Percentiles rank a stretch among this genome's conserved stretches.
These are phyloP conservation scores for Aspergillus puulaauensis DNA, from an alignment of 2,329 filamentous ascomycete genomes.

Conservation along the genomic window DNA sequence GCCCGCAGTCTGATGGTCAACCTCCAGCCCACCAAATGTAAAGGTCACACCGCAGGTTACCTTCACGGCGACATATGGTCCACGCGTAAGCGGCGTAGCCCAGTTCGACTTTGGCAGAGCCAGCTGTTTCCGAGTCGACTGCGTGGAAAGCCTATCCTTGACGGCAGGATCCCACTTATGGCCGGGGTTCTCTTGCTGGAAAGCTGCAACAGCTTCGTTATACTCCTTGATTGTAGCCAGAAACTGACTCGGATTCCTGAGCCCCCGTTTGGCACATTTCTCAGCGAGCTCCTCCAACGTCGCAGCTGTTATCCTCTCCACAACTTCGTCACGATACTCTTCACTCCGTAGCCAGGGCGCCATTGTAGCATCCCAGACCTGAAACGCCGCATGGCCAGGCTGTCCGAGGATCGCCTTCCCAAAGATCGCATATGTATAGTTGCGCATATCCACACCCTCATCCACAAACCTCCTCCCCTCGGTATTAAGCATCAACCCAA, in stretches of 20 bases:
- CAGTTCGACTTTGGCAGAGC: constrained; percentile 63
- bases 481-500: constrained; percentile 64
- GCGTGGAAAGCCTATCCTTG: constrained; percentile 63
- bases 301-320: constrained; percentile 52
- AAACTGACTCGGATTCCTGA: constrained; percentile 49
- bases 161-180: constrained; percentile 59
- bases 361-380: constrained; percentile 61
- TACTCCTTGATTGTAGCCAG: constrained; percentile 55
- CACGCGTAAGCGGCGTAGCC: constrained; percentile 58
- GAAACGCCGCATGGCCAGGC: constrained; percentile 59
- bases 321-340: constrained; percentile 61
- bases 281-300: constrained; percentile 58
- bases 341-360: constrained; percentile 57
- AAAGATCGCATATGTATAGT: constrained; percentile 68
- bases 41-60: constrained; percentile 68
- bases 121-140: constrained; percentile 48
- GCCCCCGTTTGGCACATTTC: constrained; percentile 47
- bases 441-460: constrained; percentile 64
- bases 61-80: constrained; percentile 63
- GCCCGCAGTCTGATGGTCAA: constrained; percentile 54
- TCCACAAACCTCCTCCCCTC: constrained; percentile 63
- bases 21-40: constrained; percentile 64
- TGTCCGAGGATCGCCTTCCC: constrained; percentile 62
- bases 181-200: constrained; percentile 47
- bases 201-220: constrained; percentile 56